A percentile compares a stretch with the other conserved stretches of the same genome.
These are phyloP conservation scores for Botryotinia calthae DNA, from an alignment of 2,329 filamentous ascomycete genomes.

Conservation along the genomic window DNA sequence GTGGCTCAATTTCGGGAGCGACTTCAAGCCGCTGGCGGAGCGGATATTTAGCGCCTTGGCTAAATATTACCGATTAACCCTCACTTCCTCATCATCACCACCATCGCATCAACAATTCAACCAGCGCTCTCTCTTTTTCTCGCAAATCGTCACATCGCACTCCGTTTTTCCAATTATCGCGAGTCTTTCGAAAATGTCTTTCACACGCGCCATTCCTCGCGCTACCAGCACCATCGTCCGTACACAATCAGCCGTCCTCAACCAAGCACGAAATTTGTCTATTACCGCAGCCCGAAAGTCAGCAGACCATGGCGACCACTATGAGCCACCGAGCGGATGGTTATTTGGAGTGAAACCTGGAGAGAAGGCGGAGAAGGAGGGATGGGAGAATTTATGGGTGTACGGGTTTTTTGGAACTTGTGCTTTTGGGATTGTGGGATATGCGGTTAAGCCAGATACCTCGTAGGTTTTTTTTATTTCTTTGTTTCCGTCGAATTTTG, in stretches of 20 bases:
- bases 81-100: conserved; percentile 1
- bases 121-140: neutral
- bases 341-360: conserved; percentile 92
- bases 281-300: conserved; percentile 11
- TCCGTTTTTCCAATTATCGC: too few relatives aligned
- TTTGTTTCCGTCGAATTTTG: conserved; percentile 13
- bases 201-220: conserved; percentile 16
- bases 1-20: neutral
- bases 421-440: conserved; percentile 70
- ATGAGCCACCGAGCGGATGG: conserved; percentile 88
- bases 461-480: conserved; percentile 65
- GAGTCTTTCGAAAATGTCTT: neutral
- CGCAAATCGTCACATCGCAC: neutral
- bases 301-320: conserved; percentile 51
- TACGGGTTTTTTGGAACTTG: conserved; percentile 82
- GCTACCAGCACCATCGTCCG: neutral
- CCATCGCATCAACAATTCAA: neutral
- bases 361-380: conserved; percentile 93
- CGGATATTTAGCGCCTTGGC: conserved; percentile 16
- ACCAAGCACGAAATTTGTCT: conserved; percentile 4
- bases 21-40: neutral
- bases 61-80: conserved; percentile 9
- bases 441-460: conserved; percentile 97
- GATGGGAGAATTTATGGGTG: conserved; percentile 87
- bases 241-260: neutral